A percentile compares a stretch with the other conserved stretches of the same genome.
These are phyloP conservation scores for Piper longum DNA, from an alignment of 164 flowering plant genomes.

Conservation along the genomic window DNA sequence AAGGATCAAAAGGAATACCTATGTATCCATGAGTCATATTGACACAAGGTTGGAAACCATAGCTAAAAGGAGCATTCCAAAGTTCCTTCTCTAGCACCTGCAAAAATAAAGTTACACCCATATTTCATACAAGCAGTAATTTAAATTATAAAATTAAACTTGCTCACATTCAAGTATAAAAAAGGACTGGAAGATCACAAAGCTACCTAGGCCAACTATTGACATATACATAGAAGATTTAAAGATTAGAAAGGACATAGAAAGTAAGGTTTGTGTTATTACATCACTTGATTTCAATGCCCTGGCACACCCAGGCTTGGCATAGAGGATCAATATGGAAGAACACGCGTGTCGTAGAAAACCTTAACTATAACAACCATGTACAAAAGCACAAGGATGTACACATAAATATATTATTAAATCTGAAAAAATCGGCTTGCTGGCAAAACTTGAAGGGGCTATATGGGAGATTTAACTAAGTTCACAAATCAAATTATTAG, in stretches of 20 bases:
- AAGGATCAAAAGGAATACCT: constrained; percentile 23
- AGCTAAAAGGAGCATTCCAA: constrained; percentile 48
- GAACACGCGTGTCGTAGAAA: no score
- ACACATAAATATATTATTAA: no score
- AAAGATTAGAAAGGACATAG: no score
- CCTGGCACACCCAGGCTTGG: not conserved
- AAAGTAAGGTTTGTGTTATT: no score
- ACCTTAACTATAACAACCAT: no score
- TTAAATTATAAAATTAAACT: not conserved
- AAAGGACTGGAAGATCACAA: no score
- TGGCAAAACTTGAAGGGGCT: no score
- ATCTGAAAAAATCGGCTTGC: no score
- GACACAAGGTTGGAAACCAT: constrained; percentile 53
- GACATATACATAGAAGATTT: not conserved
- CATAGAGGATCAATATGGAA: no score
- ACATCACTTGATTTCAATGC: not conserved
- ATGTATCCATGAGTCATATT: constrained; percentile 50
- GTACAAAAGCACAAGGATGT: no score
- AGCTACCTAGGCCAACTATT: not conserved
- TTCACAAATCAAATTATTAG: no score
- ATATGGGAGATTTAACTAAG: no score
- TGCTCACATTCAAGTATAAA: not conserved
- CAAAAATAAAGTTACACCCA: constrained; percentile 2
- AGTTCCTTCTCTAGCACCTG: constrained; percentile 34
- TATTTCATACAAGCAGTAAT: not conserved